Evolutionary conservation across 345 rosid species (phyloP).

Genomic region (Reutealis trisperma): DNA sequence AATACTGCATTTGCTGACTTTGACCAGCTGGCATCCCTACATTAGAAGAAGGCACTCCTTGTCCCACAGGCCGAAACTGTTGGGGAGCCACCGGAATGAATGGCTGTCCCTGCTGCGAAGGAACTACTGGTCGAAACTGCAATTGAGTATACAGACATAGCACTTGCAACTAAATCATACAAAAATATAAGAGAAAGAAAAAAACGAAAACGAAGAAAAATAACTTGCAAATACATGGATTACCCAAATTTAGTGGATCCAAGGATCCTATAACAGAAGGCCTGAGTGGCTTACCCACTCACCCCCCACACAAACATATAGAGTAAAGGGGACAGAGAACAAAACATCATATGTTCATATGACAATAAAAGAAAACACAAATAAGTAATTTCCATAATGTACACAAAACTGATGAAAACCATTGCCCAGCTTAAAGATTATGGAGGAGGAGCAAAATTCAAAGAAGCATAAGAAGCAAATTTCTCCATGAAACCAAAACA

Average conservation of each 20-base stretch:
- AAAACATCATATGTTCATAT: neutral
- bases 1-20: slow-evolving; percentile 57
- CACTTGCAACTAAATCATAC: neutral
- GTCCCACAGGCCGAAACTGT: slow-evolving; percentile 76
- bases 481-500: no score
- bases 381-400: no score
- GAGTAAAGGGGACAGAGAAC: slow-evolving; percentile 1
- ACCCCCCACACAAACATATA: neutral
- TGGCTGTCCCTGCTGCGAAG: slow-evolving; percentile 64
- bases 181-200: slow-evolving; percentile 8
- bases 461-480: no score
- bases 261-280: slow-evolving; percentile 40
- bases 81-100: slow-evolving; percentile 61
- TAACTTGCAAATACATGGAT: slow-evolving; percentile 21
- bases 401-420: no score
- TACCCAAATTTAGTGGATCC: slow-evolving; percentile 15
- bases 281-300: slow-evolving; percentile 32
- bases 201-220: neutral
- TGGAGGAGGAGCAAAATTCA: no score
- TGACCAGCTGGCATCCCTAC: slow-evolving; percentile 54
- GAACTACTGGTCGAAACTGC: slow-evolving; percentile 75
- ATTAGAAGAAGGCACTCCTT: slow-evolving; percentile 55
- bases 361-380: no score
- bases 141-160: neutral
- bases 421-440: no score